These are phyloP conservation scores for Cenchrus fungigraminus DNA, from an alignment of 176 grass and related monocot species.

Conservation along the genomic window DNA sequence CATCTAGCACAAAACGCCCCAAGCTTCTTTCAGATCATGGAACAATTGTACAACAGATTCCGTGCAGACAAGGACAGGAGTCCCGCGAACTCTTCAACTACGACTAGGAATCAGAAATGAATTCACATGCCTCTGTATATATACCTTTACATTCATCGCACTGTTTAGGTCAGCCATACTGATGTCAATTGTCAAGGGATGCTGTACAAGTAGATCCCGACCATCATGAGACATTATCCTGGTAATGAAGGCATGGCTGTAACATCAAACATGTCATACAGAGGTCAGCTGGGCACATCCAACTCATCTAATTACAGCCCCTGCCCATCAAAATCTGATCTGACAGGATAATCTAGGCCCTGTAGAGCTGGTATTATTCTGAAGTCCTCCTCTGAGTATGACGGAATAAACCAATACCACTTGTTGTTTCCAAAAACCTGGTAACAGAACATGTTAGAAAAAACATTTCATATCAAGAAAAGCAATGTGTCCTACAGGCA, in stretches of 20 bases:
- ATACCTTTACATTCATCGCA: neutral
- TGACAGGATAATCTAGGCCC: constrained; percentile 85
- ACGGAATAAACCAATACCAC: constrained; percentile 86
- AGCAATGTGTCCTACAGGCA: no score
- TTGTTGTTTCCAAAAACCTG: constrained; percentile 80
- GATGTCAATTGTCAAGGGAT: neutral
- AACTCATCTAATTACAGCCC: constrained; percentile 5
- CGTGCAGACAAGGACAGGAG: neutral
- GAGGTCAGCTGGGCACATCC: neutral
- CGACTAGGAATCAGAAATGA: neutral
- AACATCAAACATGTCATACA: neutral
- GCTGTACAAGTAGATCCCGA: neutral
- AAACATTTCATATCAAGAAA: constrained; percentile 15
- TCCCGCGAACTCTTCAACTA: neutral
- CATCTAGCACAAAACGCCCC: neutral
- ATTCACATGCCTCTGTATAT: neutral
- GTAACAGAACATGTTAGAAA: constrained; percentile 35
- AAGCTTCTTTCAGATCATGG: neutral
- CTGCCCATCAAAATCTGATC: constrained; percentile 56
- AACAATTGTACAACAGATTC: constrained; percentile 25
- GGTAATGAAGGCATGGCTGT: neutral
- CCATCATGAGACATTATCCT: neutral
- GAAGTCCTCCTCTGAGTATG: constrained; percentile 85
- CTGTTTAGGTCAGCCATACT: constrained; percentile 8
- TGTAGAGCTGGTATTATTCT: constrained; percentile 76